Percentiles rank a stretch among this genome's conserved stretches.
Conservation (phyloP, 768 basidiomycete species). For the Ramaria sp. region DNA sequence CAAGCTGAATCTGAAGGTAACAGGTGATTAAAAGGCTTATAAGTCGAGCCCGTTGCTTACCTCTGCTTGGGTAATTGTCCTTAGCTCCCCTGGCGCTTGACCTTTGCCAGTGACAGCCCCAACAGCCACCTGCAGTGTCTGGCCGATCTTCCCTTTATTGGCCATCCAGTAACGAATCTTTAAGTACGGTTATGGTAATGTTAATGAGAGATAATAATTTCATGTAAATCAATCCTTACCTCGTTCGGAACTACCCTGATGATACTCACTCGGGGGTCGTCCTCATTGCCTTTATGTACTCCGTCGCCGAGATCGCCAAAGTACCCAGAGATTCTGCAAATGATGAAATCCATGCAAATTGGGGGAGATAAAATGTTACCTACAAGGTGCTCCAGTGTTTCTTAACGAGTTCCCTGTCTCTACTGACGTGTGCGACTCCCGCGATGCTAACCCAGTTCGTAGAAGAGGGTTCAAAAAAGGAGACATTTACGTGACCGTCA, state of each 20-base stretch:
- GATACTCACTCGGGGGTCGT: conserved; percentile 69
- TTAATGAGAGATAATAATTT: not conserved
- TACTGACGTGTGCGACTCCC: conserved; percentile 56
- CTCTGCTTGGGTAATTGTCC: conserved; percentile 65
- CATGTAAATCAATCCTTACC: conserved; percentile 11
- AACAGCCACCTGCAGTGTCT: conserved; percentile 48
- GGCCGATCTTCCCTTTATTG: conserved; percentile 46
- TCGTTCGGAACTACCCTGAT: conserved; percentile 74
- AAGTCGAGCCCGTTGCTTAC: conserved; percentile 27
- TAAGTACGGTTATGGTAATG: not conserved
- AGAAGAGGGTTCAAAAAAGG: conserved; percentile 56
- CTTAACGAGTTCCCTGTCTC: conserved; percentile 52
- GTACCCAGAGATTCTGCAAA: conserved; percentile 52
- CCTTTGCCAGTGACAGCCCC: conserved; percentile 51
- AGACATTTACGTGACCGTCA: conserved; percentile 71
- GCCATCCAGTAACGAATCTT: conserved; percentile 70
- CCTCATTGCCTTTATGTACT: conserved; percentile 67
- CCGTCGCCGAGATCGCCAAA: conserved; percentile 85
- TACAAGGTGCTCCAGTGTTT: conserved; percentile 46
- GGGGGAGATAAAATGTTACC: conserved; percentile 14
- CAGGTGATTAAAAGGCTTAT: not conserved
- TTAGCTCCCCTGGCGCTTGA: conserved; percentile 64
- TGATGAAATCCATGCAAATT: not conserved
- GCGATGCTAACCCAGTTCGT: conserved; percentile 77
- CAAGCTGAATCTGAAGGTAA: not conserved